These are phyloP conservation scores for Apiotrichum siamense DNA, from an alignment of 1,284 basidiomycete species.

Conservation along the genomic window DNA sequence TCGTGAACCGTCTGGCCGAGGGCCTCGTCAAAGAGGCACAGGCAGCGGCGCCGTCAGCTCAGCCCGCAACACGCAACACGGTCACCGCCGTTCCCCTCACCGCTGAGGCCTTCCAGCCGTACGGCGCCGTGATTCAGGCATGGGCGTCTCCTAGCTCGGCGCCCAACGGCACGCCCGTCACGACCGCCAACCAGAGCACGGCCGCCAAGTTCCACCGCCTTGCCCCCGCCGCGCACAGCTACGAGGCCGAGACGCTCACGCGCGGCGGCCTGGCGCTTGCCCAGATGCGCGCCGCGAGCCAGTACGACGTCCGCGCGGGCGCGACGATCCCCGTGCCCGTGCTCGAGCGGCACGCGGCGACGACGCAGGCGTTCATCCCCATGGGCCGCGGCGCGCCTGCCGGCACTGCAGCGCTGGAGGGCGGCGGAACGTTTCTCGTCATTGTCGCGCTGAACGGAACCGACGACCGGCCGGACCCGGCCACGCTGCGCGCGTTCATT, in stretches of 20 bases:
- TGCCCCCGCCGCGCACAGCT: too few species aligned
- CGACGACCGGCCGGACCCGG: constrained; percentile 69
- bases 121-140: constrained; percentile 81
- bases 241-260: too few species aligned
- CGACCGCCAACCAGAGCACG: constrained; percentile 70
- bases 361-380: constrained; percentile 70
- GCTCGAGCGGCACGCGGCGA: constrained; percentile 54
- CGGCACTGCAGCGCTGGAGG: constrained; percentile 49
- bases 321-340: constrained; percentile 50
- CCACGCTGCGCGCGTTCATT: constrained; percentile 64
- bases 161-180: constrained; percentile 52
- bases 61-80: too few species aligned
- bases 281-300: constrained; percentile 52
- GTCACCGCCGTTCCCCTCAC: constrained; percentile 65
- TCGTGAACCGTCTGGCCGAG: too few species aligned
- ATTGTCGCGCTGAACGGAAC: constrained; percentile 69
- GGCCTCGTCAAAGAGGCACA: too few species aligned
- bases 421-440: constrained; percentile 58
- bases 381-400: constrained; percentile 57
- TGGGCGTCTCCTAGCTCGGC: constrained; percentile 43
- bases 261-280: constrained; percentile 43
- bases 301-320: constrained; percentile 46
- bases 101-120: constrained; percentile 72
- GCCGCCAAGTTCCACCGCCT: constrained; percentile 87
- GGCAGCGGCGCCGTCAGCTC: too few species aligned